phyloP scores from a whole-genome alignment of 768 basidiomycete species.

The Paxillus ammoniavirescens region DNA sequence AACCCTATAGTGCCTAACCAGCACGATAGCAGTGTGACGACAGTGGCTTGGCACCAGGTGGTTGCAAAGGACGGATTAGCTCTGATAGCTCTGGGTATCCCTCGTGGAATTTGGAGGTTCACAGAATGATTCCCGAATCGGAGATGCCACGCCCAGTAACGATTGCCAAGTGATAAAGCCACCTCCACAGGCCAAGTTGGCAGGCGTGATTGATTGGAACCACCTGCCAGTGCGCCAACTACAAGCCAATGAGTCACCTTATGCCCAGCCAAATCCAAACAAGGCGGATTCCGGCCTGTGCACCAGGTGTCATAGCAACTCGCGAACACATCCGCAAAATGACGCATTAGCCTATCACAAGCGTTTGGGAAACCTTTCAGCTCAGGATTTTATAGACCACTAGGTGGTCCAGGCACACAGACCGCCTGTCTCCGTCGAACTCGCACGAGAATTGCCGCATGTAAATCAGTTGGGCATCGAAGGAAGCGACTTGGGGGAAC shows the following conservation, averaged over 20 bases:
- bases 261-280: slow-evolving; percentile 64
- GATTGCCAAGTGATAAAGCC: slow-evolving; percentile 58
- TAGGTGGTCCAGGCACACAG: slow-evolving; percentile 1
- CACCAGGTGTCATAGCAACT: slow-evolving; percentile 49
- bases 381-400: neutral
- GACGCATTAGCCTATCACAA: slow-evolving; percentile 68
- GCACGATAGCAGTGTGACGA: slow-evolving; percentile 43
- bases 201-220: slow-evolving; percentile 57
- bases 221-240: slow-evolving; percentile 35
- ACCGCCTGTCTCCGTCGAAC: neutral
- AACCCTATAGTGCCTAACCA: slow-evolving; percentile 45
- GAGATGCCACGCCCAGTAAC: slow-evolving; percentile 50
- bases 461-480: neutral
- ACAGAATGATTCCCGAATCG: slow-evolving; percentile 53
- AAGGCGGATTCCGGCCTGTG: slow-evolving; percentile 57
- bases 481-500: no score
- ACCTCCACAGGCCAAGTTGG: slow-evolving; percentile 61
- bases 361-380: slow-evolving; percentile 51
- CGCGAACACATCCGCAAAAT: slow-evolving; percentile 57
- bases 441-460: neutral
- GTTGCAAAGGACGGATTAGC: slow-evolving; percentile 30
- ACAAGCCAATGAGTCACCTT: neutral
- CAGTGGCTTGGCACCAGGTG: slow-evolving; percentile 56
- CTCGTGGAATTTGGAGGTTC: slow-evolving; percentile 11
- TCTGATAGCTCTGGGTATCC: no score